Conservation (phyloP, 208 protist genomes). For the Crithidia brevicula region DNA sequence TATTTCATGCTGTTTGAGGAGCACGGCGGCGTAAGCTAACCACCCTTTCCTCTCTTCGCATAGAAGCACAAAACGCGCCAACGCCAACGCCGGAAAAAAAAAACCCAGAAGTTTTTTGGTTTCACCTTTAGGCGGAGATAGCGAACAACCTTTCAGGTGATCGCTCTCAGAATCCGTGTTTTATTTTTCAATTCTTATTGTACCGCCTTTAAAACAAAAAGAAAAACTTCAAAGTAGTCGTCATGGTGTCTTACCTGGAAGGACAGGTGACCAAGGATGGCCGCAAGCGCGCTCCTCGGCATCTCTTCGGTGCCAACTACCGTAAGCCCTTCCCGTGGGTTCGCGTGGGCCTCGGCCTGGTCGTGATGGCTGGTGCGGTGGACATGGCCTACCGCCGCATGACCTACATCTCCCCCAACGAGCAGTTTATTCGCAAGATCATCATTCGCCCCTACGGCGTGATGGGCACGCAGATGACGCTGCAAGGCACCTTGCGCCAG, state of each 20-base stretch:
- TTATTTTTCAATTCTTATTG: too few relatives aligned
- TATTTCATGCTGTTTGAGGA: too few relatives aligned
- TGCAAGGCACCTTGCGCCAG: slow-evolving; percentile 59
- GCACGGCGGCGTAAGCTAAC: too few relatives aligned
- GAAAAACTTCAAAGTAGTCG: neutral
- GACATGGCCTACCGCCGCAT: slow-evolving; percentile 55
- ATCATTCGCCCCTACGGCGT: slow-evolving; percentile 81
- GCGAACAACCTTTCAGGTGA: too few relatives aligned
- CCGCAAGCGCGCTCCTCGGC: slow-evolving; percentile 69
- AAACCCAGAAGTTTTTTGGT: too few relatives aligned
- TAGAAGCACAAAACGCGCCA: too few relatives aligned
- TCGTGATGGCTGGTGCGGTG: slow-evolving; percentile 36
- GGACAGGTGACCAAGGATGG: slow-evolving; percentile 62
- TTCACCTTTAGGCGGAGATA: too few relatives aligned
- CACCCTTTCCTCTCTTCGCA: too few relatives aligned
- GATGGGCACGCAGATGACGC: slow-evolving; percentile 81
- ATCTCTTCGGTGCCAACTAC: slow-evolving; percentile 72
- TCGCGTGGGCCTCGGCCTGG: slow-evolving; percentile 55
- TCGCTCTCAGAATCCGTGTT: too few relatives aligned
- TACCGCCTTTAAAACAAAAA: too few relatives aligned
- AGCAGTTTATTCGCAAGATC: slow-evolving; percentile 83
- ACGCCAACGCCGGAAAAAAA: too few relatives aligned
- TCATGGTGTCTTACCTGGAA: slow-evolving; percentile 45
- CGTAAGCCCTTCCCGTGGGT: slow-evolving; percentile 74
- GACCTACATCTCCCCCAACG: slow-evolving; percentile 61